Evolutionary conservation across 2,329 filamentous ascomycete species (phyloP).

Genomic region (Boeremia lycopersici): DNA sequence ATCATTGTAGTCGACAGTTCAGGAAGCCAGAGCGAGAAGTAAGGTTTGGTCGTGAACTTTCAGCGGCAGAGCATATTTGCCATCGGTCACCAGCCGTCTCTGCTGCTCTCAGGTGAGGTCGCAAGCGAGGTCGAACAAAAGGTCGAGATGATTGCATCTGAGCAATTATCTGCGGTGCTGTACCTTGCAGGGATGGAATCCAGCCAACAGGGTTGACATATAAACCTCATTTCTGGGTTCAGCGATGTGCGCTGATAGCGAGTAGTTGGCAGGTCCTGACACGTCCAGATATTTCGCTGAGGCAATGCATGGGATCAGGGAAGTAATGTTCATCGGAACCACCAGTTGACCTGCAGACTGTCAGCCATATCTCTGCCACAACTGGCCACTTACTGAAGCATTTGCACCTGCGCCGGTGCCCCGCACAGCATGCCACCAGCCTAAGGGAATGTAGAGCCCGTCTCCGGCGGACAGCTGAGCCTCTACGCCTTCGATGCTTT

Average conservation of each 20-base stretch:
- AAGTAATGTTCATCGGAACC: conserved; percentile 66
- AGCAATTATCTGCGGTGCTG: background rate
- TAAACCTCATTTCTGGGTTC: background rate
- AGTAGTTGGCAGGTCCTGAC: background rate
- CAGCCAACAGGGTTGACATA: background rate
- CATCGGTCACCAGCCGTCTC: background rate
- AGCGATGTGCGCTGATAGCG: background rate
- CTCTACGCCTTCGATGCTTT: conserved; percentile 32
- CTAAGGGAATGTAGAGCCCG: conserved; percentile 77
- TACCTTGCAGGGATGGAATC: background rate
- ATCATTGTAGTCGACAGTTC: background rate
- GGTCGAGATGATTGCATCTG: background rate
- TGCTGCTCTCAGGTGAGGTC: background rate
- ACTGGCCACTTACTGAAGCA: conserved; percentile 56
- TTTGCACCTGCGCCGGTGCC: conserved; percentile 65
- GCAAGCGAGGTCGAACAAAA: background rate
- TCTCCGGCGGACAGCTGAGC: conserved; percentile 67
- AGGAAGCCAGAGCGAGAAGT: background rate
- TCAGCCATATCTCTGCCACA: conserved; percentile 23
- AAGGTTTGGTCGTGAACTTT: background rate
- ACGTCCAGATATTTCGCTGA: background rate
- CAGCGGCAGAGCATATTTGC: background rate
- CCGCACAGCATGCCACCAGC: conserved; percentile 87
- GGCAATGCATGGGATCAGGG: background rate
- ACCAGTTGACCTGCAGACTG: conserved; percentile 70